Evolutionary conservation across 108 stramenopile species (phyloP).

Genomic region (Schizochytrium sp.): DNA sequence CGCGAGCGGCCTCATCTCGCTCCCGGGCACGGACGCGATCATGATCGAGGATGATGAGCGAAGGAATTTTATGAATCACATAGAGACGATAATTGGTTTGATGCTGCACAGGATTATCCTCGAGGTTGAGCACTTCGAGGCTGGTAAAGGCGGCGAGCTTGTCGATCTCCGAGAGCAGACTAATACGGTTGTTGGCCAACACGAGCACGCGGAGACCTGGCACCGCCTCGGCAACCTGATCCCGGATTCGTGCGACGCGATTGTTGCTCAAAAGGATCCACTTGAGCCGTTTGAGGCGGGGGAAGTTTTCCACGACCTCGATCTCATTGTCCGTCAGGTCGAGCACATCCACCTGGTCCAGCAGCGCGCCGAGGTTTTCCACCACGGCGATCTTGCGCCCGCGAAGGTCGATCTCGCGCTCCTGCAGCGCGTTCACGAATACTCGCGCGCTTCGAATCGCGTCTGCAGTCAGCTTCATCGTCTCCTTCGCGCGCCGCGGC

Average conservation of each 20-base stretch:
- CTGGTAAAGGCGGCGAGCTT: background rate
- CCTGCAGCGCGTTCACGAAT: conserved; percentile 7
- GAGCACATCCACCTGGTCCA: conserved; percentile 22
- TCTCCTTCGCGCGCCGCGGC: no score
- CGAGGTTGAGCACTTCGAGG: background rate
- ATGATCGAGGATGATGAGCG: conserved; percentile 11
- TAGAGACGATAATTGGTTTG: conserved; percentile 18
- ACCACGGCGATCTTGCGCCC: conserved; percentile 14
- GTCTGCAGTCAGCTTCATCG: conserved; percentile 21
- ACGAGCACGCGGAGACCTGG: conserved; percentile 21
- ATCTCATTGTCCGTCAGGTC: conserved; percentile 29
- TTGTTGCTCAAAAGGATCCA: conserved; percentile 19
- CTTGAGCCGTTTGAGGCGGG: background rate
- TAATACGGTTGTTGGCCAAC: conserved; percentile 21
- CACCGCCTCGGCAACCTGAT: background rate
- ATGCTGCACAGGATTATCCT: conserved; percentile 5
- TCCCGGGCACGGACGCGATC: background rate
- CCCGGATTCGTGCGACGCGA: background rate
- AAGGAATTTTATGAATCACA: conserved; percentile 19
- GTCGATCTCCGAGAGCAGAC: conserved; percentile 9
- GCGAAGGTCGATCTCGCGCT: conserved; percentile 28
- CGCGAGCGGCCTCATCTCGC: background rate
- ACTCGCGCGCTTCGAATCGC: background rate
- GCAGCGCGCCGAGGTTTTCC: conserved; percentile 22
- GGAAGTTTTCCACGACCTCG: conserved; percentile 18